phyloP scores from a whole-genome alignment of 106 monocot genomes.

The Dendrobium officinale region DNA sequence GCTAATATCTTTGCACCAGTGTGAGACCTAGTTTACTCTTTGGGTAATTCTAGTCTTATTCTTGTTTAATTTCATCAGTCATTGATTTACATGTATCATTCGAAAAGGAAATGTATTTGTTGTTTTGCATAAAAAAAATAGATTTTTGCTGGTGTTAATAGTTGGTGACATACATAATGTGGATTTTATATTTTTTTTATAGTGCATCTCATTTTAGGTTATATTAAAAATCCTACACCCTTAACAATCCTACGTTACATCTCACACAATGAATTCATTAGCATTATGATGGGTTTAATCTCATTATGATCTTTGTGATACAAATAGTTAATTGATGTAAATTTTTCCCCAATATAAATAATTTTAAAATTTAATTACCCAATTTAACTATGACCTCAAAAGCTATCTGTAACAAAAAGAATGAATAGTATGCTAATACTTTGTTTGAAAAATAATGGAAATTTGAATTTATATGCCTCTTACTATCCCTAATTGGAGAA shows the following conservation, averaged over 20 bases:
- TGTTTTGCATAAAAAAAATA: too few relatives aligned
- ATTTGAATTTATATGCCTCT: too few relatives aligned
- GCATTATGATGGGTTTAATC: neutral
- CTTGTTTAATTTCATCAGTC: neutral
- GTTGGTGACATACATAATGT: neutral
- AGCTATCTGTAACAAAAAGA: neutral
- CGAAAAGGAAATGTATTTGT: neutral
- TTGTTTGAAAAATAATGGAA: too few relatives aligned
- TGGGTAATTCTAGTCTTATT: neutral
- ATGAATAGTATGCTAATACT: neutral
- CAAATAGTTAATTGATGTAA: neutral
- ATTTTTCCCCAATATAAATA: neutral
- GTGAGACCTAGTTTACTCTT: neutral
- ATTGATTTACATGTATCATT: neutral
- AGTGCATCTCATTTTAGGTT: neutral
- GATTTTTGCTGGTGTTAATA: too few relatives aligned
- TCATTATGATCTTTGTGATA: neutral
- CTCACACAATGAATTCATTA: neutral
- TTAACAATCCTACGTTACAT: neutral
- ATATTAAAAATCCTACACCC: neutral
- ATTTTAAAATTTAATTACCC: neutral
- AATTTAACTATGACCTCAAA: neutral
- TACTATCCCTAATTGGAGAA: too few relatives aligned
- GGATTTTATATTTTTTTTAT: neutral
- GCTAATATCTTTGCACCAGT: neutral